These are phyloP conservation scores for Rosa persica DNA, from an alignment of 306 rosid genomes.

Conservation along the genomic window DNA sequence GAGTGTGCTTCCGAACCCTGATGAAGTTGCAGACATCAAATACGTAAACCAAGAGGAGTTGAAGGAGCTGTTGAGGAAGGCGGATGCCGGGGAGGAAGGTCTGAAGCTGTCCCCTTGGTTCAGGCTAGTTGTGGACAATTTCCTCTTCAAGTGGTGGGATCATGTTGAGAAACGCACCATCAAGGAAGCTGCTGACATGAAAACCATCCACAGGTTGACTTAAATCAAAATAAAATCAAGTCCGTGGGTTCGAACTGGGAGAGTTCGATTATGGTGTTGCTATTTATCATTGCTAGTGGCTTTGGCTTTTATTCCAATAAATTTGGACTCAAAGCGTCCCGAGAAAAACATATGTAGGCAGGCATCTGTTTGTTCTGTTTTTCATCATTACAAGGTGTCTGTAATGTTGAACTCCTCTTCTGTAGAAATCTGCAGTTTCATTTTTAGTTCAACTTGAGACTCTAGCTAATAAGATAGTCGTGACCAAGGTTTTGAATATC, in stretches of 20 bases:
- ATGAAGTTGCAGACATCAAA: constrained; percentile 79
- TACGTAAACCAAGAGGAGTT: constrained; percentile 76
- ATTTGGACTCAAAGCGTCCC: neutral
- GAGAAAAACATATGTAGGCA: constrained; percentile 1
- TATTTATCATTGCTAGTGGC: neutral
- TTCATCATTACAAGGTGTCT: neutral
- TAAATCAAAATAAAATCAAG: constrained; percentile 11
- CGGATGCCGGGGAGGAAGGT: constrained; percentile 90
- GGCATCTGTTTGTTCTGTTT: constrained; percentile 12
- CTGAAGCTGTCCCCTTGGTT: constrained; percentile 98
- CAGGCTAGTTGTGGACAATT: constrained; percentile 94
- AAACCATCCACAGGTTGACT: constrained; percentile 83
- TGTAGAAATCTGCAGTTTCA: neutral
- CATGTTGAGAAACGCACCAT: constrained; percentile 75
- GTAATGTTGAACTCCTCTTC: constrained; percentile 8
- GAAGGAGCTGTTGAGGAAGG: constrained; percentile 93
- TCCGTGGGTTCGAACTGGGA: neutral
- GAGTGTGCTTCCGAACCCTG: constrained; percentile 73
- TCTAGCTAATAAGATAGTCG: neutral
- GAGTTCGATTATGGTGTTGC: neutral
- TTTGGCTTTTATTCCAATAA: constrained; percentile 36
- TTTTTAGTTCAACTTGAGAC: neutral
- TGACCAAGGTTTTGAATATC: too few species aligned
- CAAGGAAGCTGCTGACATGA: constrained; percentile 74
- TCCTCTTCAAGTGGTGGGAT: constrained; percentile 98